Evolutionary conservation across 768 basidiomycete species (phyloP), one percentile per base, ranked within the genome.

Genomic region (Lactarius akahatsu): DNA sequence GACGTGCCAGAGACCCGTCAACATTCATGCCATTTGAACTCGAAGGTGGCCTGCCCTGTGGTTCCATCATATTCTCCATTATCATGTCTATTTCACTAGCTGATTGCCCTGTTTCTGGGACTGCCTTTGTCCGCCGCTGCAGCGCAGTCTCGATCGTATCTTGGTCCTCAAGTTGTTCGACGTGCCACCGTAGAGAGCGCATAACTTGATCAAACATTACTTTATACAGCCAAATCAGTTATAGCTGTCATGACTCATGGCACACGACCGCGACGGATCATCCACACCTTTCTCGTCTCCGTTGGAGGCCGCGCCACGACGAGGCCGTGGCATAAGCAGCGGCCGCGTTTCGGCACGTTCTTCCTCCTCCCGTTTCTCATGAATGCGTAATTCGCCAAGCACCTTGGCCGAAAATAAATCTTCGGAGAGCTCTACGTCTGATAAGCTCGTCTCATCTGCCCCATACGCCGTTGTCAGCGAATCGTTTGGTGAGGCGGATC

Each of bases 391-490:
- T 58, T 71, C 70, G 30, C 74, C 73, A 57, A 75, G 73, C 68
- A 76, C 76, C 65, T 76, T 81, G 58, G 72, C 67, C 47, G 74
- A 75, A 64, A 83, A 80, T 3, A 74, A 77, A 63, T 77, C 73
- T 57, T 77, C 73, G 56, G 74, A 72, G 45, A 82, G 72, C 65
- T 76, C 76, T n/a, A 66, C 66, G 63, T 83, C 82, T 4, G 77
- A 77, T n/a, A 72, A 72, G 43, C 70, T 71, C n/a, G 82, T 82
- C 68, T 81, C 79, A 70, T 83, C 82, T 18, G 74, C 74, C 8
- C 78, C 80, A 38, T 82, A 82, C n/a, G 78, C 75, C 50, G 82
- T 82, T 43, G 79, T 81, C 58, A 83, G 76, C 16, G 82, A 81
- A 59, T 79, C 80, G 9, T 79, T 79, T 36, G 82, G 82, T 2